Evolutionary conservation across 306 rosid species (phyloP).

Genomic region (Quercus berberidifolia): DNA sequence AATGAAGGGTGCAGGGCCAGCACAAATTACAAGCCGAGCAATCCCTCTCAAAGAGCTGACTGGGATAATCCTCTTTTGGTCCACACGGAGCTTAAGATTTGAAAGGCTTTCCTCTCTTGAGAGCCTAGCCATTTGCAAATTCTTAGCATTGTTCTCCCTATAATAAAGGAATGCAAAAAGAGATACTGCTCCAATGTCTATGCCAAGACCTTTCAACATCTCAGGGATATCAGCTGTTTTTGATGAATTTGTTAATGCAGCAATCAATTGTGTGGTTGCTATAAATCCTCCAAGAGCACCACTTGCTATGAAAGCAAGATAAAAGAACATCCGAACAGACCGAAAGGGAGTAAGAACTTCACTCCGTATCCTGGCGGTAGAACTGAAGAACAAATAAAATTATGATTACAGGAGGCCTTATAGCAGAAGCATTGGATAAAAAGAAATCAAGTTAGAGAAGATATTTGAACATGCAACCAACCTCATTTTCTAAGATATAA

Average conservation of each 20-base stretch:
- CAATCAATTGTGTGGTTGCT: constrained; percentile 64
- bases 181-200: constrained; percentile 77
- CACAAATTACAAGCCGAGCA: constrained; percentile 87
- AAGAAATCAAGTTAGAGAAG: constrained; percentile 2
- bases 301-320: constrained; percentile 57
- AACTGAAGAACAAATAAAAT: constrained; percentile 34
- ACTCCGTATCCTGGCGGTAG: constrained; percentile 79
- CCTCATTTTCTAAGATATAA: background rate
- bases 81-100: constrained; percentile 76
- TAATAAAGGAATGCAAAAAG: constrained; percentile 72
- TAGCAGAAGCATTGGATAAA: constrained; percentile 33
- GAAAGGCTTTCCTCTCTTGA: constrained; percentile 85
- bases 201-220: constrained; percentile 65
- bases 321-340: constrained; percentile 6
- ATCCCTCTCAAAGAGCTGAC: constrained; percentile 68
- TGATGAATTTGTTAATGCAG: constrained; percentile 69
- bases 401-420: constrained; percentile 46
- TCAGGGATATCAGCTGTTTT: constrained; percentile 53
- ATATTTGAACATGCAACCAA: background rate
- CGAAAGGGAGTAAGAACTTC: constrained; percentile 17
- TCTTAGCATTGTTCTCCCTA: constrained; percentile 75
- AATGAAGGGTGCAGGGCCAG: constrained; percentile 69
- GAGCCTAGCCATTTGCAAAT: constrained; percentile 72
- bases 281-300: constrained; percentile 69
- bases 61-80: constrained; percentile 59